Evolutionary conservation across 2,329 filamentous ascomycete species (phyloP).

Genomic region (Xylaria sp.): DNA sequence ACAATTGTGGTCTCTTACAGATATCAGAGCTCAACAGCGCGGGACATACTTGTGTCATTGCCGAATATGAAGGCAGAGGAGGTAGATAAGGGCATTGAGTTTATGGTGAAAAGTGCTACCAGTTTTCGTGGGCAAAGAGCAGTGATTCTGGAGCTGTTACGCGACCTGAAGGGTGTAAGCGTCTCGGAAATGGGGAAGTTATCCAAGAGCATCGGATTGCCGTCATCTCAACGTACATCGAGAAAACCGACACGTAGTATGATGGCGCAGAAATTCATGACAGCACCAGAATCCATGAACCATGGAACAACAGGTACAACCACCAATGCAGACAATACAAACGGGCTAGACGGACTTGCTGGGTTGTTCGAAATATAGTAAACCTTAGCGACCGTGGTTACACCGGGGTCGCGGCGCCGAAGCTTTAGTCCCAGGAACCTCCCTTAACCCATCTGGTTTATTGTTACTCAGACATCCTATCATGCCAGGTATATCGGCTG

Average conservation of each 20-base stretch:
- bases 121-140: slow-evolving; percentile 81
- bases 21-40: slow-evolving; percentile 73
- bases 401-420: not conserved
- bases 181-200: slow-evolving; percentile 95
- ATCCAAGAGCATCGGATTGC: slow-evolving; percentile 59
- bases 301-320: slow-evolving; percentile 32
- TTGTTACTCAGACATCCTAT: not conserved
- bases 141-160: slow-evolving; percentile 83
- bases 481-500: not conserved
- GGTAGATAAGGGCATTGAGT: slow-evolving; percentile 71
- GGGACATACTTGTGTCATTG: slow-evolving; percentile 79
- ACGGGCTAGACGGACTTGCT: slow-evolving; percentile 65
- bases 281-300: slow-evolving; percentile 53
- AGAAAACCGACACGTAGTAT: slow-evolving; percentile 63
- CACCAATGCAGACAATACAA: slow-evolving; percentile 50
- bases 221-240: slow-evolving; percentile 37
- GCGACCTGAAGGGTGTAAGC: slow-evolving; percentile 87
- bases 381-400: not conserved
- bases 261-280: slow-evolving; percentile 75
- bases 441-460: not conserved
- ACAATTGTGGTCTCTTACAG: slow-evolving; percentile 83
- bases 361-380: slow-evolving; percentile 56
- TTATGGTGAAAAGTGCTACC: slow-evolving; percentile 66
- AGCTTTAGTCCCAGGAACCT: not conserved
- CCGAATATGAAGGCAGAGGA: slow-evolving; percentile 78